Evolutionary conservation across 176 grass and related monocot genomes (phyloP), one percentile per base, ranked within the genome.

Genomic region (Sorghum bicolor): DNA sequence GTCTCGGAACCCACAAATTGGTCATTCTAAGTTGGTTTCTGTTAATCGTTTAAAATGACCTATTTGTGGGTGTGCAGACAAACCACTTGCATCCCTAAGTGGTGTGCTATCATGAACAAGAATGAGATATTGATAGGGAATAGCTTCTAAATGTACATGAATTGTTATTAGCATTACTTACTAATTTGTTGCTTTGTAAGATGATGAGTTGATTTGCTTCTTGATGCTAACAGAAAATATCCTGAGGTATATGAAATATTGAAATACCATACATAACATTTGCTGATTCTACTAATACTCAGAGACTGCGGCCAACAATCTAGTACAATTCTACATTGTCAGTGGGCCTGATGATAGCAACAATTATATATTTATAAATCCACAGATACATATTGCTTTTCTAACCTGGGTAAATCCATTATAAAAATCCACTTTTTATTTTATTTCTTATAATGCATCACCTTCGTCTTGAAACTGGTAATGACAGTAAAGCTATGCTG

Each of bases 181-280:
- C 30, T 75, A 19, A 9, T 70, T 77, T 70, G 9, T 70, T 29
- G 34, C 34, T 70, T 24, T 77, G 30, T 52, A 38, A 43, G 37
- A 79, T 28, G 37, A 79, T 28, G 7, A 52, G 41, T 72, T 78
- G 24, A 55, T 80, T 71, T 64, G 1, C 53, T 77, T 71, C 40
- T 72, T 77, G 34, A 65, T 10, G 72, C 28, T 10, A 43, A 64
- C 65, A 28, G 8, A 33, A 47, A 67, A 10, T 48, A 48, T 48
- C 15, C 45, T 48, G 10, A 16, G 15, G 47, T 50, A 14, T 45
- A 15, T 50, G 47, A 50, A 19, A 52, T 19, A 14, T 5, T 50
- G 47, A 50, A 19, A 52, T 19, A 14, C 16, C 16, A 52, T 52
- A 52, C 47, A 52, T 52, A 52, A 24, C 12, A 33, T 36, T 80